A percentile compares a stretch with the other conserved stretches of the same genome.
Conservation (phyloP, 2,329 filamentous ascomycete genomes). For the Stemphylium lycopersici region DNA sequence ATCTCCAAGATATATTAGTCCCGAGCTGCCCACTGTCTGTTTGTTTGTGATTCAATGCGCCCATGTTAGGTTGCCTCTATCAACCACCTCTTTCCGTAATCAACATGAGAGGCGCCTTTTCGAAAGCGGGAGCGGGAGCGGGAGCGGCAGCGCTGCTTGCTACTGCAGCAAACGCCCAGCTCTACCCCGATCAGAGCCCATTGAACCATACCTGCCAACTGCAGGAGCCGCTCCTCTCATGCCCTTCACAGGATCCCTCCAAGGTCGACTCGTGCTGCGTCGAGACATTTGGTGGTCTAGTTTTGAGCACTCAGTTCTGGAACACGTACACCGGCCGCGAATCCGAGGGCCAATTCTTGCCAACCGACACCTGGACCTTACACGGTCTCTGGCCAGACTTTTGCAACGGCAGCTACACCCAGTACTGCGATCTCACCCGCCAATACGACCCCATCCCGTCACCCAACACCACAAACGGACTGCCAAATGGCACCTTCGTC, state of each 20-base stretch:
- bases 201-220: conserved; percentile 65
- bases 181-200: conserved; percentile 56
- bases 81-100: conserved; percentile 2
- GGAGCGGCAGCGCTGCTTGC: conserved; percentile 29
- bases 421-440: conserved; percentile 69
- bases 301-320: conserved; percentile 70
- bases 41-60: background rate
- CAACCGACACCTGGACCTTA: conserved; percentile 63
- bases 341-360: conserved; percentile 62
- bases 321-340: conserved; percentile 67
- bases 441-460: conserved; percentile 68
- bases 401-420: conserved; percentile 65
- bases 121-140: conserved; percentile 22
- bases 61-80: background rate
- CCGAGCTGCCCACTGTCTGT: background rate
- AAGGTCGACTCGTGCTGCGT: conserved; percentile 66
- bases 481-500: conserved; percentile 59
- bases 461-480: conserved; percentile 68
- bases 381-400: conserved; percentile 57
- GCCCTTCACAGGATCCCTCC: conserved; percentile 37
- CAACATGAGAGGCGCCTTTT: conserved; percentile 31
- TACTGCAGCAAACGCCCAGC: conserved; percentile 41
- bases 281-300: conserved; percentile 68
- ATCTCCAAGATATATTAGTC: conserved; percentile 11
- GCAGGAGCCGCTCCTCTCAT: conserved; percentile 42